Conservation (phyloP, 73 alveolate species). For the Paramecium sonneborni region DNA sequence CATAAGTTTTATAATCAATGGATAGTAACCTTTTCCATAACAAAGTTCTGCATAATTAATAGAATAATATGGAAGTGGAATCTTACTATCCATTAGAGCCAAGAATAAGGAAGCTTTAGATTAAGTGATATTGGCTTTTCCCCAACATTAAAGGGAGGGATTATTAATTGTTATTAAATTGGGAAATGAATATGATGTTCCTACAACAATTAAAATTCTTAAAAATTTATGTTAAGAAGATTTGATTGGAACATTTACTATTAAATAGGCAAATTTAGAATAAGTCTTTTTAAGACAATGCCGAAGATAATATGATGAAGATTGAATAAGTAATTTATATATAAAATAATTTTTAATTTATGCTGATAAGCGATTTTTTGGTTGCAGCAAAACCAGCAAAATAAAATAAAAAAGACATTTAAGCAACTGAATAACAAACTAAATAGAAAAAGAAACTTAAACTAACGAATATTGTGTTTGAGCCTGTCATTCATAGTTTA, state of each 20-base stretch:
- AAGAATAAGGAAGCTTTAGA: background rate
- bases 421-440: background rate
- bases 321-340: background rate
- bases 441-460: background rate
- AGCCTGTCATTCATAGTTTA: background rate
- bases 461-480: background rate
- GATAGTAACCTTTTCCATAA: background rate
- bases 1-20: conserved; percentile 83
- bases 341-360: conserved; percentile 2
- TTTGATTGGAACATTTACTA: background rate
- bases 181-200: background rate
- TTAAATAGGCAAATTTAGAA: background rate
- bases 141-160: background rate
- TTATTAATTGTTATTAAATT: background rate
- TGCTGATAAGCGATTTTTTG: background rate
- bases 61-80: conserved; percentile 31
- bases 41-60: background rate
- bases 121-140: background rate
- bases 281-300: background rate
- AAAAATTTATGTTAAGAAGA: background rate
- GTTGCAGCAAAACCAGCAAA: background rate
- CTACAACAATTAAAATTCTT: background rate
- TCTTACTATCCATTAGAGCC: background rate
- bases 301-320: background rate
- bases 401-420: background rate